Base-by-base conservation (phyloP, 148 eudicot species). In the Rhododendron kiyosumense region DNA sequence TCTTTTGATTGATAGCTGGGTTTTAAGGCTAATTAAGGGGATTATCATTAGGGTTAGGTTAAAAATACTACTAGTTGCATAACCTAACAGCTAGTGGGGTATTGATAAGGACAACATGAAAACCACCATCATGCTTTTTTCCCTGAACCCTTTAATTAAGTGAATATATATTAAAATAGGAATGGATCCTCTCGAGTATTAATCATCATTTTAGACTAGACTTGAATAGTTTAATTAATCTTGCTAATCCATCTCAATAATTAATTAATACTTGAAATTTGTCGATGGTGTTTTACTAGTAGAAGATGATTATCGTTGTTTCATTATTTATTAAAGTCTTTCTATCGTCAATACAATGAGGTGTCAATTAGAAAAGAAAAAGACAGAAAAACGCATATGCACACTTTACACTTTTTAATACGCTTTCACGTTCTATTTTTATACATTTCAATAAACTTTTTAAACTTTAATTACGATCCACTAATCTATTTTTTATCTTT, bases 1-100 rank as follows among this genome's bases (percentile, higher is more conserved):
- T 54, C 20, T 54, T 54, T 63, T 24, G 22, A 65, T 26, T 26
- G n/a, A 65, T n/a, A 5, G 14, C 3, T 26, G 32, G 32, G 73
- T 8, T 65, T 65, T 65, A 34, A 74, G 43, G 43, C 78, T 34
- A 74, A 74, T 59, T 22, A 22, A 22, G 14, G 73, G 73, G 20
- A 71, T 71, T 71, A 28, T 30, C 38, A 71, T 71, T 71, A 71
- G 76, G 76, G 76, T 71, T 71, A 71, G 76, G 76, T 71, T 71
- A 71, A 71, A 76, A 15, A 46, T 46, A 46, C 45, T 15, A 34
- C 7, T 43, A 43, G n/a, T 43, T 43, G 51, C 51, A 43, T 38
- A 43, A 77, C 52, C 80, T 77, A 41, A 43, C 22, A 54, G 18
- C 5, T 52, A 9, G 30, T 77, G 80, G 80, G 80, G 51, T 77